Evolutionary conservation across 2,329 filamentous ascomycete species (phyloP), one percentile per base, ranked within the genome.

Genomic region (Penicillium sclerotiorum): DNA sequence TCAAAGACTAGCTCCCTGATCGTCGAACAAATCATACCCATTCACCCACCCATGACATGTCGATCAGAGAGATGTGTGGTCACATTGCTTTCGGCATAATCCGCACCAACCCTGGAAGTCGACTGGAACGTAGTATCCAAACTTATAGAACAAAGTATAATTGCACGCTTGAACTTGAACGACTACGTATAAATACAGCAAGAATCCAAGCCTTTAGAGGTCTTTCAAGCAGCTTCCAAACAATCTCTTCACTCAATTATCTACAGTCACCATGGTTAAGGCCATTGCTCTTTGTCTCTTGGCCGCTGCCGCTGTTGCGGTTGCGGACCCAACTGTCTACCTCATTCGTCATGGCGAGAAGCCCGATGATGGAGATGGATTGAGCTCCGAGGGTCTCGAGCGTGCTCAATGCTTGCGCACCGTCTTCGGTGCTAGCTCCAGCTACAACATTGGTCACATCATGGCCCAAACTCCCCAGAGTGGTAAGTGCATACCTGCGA

Each of bases 331-430:
- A 1, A 84, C 77, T 0, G 79, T 86, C 25, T 86, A 84, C 61
- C 68, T 86, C 8, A 86, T 86, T 62, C 79, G 83, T 15, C 83
- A 86, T 56, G 83, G 83, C 50, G 83, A 86, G 66, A 86, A 86
- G 66, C 82, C 83, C 2, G 48, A 60, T 1, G 65, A 73, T 32
- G 73, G 74, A 13, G 68, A 76, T 50, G 82, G 81, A 2, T 70
- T 86, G 39, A 81, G 67, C 48, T 57, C 73, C 0, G 59, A 76
- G 52, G 83, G 83, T n/a, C 55, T 75, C 46, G 50, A 82, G 65
- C 79, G 83, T n/a, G 80, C 83, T 0, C 78, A 86, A 58, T 85
- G 83, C 55, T 67, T 86, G n/a, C 71, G 78, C 8, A 70, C 56
- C 8, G 79, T 86, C 1, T 86, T 86, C 59, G 80, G 81, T 0